These are phyloP conservation scores for Diphasiastrum complanatum DNA, from an alignment of 83 land plant genomes.

Conservation along the genomic window DNA sequence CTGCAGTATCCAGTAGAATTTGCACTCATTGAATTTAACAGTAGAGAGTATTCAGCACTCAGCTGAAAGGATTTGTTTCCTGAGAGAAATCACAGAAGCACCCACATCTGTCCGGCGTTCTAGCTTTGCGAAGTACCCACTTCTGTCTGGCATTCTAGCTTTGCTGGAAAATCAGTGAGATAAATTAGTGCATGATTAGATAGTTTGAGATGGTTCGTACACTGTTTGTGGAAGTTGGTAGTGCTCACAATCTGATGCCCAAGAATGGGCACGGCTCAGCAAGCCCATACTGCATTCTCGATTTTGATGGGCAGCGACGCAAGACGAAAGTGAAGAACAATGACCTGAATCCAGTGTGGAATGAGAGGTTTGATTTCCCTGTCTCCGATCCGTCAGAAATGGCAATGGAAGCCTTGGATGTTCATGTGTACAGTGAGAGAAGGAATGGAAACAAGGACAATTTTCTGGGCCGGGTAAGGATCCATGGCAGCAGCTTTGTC, in stretches of 20 bases:
- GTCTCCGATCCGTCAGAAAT: slow-evolving; percentile 48
- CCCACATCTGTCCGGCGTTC: too few relatives aligned
- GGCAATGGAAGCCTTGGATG: slow-evolving; percentile 36
- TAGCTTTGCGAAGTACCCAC: too few relatives aligned
- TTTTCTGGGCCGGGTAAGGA: slow-evolving; percentile 43
- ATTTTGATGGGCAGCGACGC: slow-evolving; percentile 58
- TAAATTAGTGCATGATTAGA: too few relatives aligned
- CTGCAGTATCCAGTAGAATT: too few relatives aligned
- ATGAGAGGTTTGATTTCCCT: slow-evolving; percentile 56
- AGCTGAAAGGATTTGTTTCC: too few relatives aligned
- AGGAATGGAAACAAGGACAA: slow-evolving; percentile 35
- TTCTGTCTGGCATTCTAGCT: too few relatives aligned
- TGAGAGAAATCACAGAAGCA: too few relatives aligned
- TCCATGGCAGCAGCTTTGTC: slow-evolving; percentile 39
- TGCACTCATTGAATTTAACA: too few relatives aligned
- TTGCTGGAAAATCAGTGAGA: too few relatives aligned
- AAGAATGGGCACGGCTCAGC: slow-evolving; percentile 73
- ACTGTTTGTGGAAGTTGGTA: slow-evolving; percentile 48
- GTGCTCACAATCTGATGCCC: slow-evolving; percentile 61
- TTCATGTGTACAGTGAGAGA: slow-evolving; percentile 52
- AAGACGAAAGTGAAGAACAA: slow-evolving; percentile 44
- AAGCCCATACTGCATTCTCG: slow-evolving; percentile 49
- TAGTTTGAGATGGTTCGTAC: slow-evolving; percentile 24
- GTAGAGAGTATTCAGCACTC: too few relatives aligned
- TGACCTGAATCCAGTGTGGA: slow-evolving; percentile 66